Evolutionary conservation across 2,329 filamentous ascomycete species (phyloP).

Genomic region (Sarocladium kiliense): DNA sequence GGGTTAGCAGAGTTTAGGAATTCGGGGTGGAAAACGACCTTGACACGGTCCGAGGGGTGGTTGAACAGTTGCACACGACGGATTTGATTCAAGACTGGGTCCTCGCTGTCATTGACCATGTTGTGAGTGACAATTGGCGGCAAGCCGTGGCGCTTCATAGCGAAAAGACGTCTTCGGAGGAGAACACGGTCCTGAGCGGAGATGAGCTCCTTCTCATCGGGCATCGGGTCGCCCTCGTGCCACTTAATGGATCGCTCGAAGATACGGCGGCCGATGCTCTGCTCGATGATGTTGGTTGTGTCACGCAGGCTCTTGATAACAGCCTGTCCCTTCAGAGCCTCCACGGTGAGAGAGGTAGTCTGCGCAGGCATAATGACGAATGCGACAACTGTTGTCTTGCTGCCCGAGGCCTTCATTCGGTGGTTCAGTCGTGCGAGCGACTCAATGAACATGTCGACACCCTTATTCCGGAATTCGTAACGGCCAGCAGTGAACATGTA

Average conservation of each 20-base stretch:
- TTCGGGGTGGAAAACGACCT: slow-evolving; percentile 96
- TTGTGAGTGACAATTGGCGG: slow-evolving; percentile 98
- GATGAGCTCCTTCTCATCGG: slow-evolving; percentile 95
- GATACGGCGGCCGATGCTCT: slow-evolving; percentile 85
- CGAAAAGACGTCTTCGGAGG: slow-evolving; percentile 84
- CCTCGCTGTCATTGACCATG: slow-evolving; percentile 91
- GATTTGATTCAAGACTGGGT: slow-evolving; percentile 93
- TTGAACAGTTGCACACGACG: slow-evolving; percentile 96
- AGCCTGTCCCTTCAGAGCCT: slow-evolving; percentile 92
- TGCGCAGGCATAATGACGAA: slow-evolving; percentile 99
- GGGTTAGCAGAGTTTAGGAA: slow-evolving; percentile 96
- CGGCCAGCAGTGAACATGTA: slow-evolving; percentile 97
- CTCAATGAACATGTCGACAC: slow-evolving; percentile 99
- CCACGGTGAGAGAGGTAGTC: slow-evolving; percentile 89
- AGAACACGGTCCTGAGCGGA: slow-evolving; percentile 88
- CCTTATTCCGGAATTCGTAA: slow-evolving; percentile 98
- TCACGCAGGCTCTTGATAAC: slow-evolving; percentile 95
- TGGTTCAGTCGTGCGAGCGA: slow-evolving; percentile 92
- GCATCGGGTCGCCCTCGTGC: slow-evolving; percentile 90
- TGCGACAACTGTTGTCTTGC: slow-evolving; percentile 90
- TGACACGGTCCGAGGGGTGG: slow-evolving; percentile 89
- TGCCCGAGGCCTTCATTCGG: slow-evolving; percentile 76
- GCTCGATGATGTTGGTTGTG: slow-evolving; percentile 87
- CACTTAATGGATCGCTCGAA: slow-evolving; percentile 93
- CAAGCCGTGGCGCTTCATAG: slow-evolving; percentile 87